A percentile compares a stretch with the other conserved stretches of the same genome.
These are phyloP conservation scores for Rhizoclosmatium globosum DNA, from an alignment of 192 early-diverging fungal genomes.

Conservation along the genomic window DNA sequence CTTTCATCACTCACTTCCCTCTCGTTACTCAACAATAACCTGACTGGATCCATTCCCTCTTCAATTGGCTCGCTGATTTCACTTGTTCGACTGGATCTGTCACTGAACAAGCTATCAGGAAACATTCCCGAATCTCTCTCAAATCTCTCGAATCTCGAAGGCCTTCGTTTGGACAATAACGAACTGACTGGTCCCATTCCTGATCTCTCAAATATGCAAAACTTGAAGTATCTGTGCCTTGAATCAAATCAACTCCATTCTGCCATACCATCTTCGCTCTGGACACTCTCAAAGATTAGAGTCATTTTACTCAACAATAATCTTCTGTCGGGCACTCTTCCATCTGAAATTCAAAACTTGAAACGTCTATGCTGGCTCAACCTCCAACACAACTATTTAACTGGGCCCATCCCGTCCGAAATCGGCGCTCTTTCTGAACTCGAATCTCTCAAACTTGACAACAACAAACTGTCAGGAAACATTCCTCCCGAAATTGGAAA, in stretches of 20 bases:
- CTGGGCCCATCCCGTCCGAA: neutral
- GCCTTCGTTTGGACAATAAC: constrained; percentile 26
- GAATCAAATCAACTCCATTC: neutral
- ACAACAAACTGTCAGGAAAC: neutral
- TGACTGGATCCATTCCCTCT: neutral
- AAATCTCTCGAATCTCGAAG: constrained; percentile 12
- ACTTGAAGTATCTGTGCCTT: neutral
- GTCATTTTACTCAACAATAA: neutral
- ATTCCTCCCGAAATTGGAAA: constrained; percentile 12
- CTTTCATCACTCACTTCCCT: neutral
- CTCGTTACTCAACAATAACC: neutral
- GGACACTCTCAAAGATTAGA: neutral
- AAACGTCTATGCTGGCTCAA: neutral
- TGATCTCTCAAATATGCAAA: neutral
- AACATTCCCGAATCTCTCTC: constrained; percentile 5
- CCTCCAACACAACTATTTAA: neutral
- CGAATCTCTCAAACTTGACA: neutral
- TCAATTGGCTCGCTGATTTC: neutral
- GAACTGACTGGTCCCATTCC: constrained; percentile 24
- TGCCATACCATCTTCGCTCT: neutral
- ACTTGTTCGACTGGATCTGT: neutral
- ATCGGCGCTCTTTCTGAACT: neutral
- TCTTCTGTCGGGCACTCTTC: neutral
- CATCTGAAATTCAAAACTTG: neutral
- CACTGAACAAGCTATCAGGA: neutral